Evolutionary conservation across 2,329 filamentous ascomycete species (phyloP), one percentile per base, ranked within the genome.

Genomic region (Pyrenochaeta sp.): DNA sequence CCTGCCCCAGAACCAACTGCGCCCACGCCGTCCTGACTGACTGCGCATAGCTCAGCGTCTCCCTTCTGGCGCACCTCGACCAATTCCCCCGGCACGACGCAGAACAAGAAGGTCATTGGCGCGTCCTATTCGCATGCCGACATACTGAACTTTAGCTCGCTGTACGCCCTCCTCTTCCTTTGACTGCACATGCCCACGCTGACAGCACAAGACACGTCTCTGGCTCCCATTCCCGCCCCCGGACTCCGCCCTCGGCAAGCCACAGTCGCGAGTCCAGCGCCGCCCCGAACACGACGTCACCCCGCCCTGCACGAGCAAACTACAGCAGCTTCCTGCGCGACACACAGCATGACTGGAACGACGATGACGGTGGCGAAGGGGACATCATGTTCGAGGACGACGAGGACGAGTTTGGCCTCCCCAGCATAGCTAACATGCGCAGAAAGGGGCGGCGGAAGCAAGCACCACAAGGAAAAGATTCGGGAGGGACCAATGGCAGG

Each of bases 121-220:
- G 94, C 94, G 43, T 88, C 92, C 31, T 99, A 99, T 70, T 97
- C 94, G 10, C 94, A 99, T 73, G 90, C 93, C 19, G 92, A 97
- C 74, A 90, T 96, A 67, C 80, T 96, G 61, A 96, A 93, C 72
- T 88, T 93, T 65, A 89, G 90, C 65, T 83, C 85, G 19, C 62
- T 93, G 90, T 94, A 81, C 56, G 52, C 15, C 81, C 18, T 11
- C 20, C 10, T 8, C 8, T 10, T 4, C 15, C 23, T 3, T 11
- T 11, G 14, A 6, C 6, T 30, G 17, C 3, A 35, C 23, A 3
- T 28, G 17, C 40, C 21, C 24, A 29, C 38, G 40, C 53, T 63
- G 40, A 71, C 37, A 21, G 7, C 9, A 7, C 24, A 55, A 88
- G 86, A 61, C 86, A 79, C 59, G 61, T 86, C 30, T 83, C 83